Percentiles rank a stretch among this genome's conserved stretches.
Evolutionary conservation across 2,329 filamentous ascomycete species (phyloP).

Genomic region (Plenodomus biglobosus): DNA sequence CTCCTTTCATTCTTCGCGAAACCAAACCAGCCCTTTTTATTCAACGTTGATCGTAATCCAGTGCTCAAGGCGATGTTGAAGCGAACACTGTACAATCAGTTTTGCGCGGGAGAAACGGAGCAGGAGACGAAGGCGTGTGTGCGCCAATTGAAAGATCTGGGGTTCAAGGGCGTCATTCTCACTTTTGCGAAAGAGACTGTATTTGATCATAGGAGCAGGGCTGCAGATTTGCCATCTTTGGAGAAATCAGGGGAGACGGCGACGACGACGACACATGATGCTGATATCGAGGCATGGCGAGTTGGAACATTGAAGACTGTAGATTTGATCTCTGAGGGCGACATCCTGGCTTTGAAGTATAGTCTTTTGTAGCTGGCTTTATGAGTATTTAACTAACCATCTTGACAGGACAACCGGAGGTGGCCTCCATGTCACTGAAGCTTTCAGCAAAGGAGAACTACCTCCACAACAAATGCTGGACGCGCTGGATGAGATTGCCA

Average conservation of each 20-base stretch:
- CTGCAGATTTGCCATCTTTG: conserved; percentile 12
- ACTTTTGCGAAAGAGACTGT: conserved; percentile 74
- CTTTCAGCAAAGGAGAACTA: conserved; percentile 39
- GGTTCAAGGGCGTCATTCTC: conserved; percentile 81
- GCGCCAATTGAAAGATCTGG: conserved; percentile 66
- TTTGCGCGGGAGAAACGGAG: conserved; percentile 78
- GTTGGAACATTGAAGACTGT: conserved; percentile 32
- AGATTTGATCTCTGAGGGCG: conserved; percentile 33
- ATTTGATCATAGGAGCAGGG: conserved; percentile 44
- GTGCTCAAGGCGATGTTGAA: conserved; percentile 72
- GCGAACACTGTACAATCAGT: conserved; percentile 84
- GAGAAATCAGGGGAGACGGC: conserved; percentile 9
- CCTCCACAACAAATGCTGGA: conserved; percentile 49
- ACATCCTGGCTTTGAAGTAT: conserved; percentile 40
- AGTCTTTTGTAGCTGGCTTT: too few relatives aligned
- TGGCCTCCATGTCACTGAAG: conserved; percentile 45
- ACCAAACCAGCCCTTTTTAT: conserved; percentile 42
- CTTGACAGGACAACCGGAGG: conserved; percentile 48
- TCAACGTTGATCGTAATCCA: conserved; percentile 70
- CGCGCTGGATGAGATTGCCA: conserved; percentile 47
- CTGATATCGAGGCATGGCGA: conserved; percentile 43
- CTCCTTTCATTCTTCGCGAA: conserved; percentile 46
- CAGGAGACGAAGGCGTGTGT: conserved; percentile 65
- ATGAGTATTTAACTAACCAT: conserved; percentile 9
- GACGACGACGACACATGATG: conserved; percentile 11